A percentile compares a stretch with the other conserved stretches of the same genome.
Conservation (phyloP, 441 rosid species). For the California macrophylla region DNA sequence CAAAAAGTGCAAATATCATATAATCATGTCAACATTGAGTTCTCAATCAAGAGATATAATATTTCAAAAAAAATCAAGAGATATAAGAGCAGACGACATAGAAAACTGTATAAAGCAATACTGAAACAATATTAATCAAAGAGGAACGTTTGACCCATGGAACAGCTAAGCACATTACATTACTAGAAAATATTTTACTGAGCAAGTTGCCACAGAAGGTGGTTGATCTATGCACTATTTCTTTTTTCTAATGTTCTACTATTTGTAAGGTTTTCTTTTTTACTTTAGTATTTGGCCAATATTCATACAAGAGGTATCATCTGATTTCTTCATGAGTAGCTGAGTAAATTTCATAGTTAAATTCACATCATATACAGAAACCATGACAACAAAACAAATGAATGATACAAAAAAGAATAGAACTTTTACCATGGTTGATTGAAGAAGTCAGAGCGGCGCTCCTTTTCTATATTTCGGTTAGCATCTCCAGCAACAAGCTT, state of each 20-base stretch:
- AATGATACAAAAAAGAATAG: constrained; percentile 8
- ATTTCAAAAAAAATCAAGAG: no score
- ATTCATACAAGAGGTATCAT: neutral
- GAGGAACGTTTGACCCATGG: constrained; percentile 1
- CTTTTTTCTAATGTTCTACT: neutral
- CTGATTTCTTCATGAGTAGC: neutral
- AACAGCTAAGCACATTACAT: neutral
- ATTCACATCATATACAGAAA: neutral
- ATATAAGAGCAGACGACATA: neutral
- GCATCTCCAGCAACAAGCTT: constrained; percentile 79
- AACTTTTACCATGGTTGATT: constrained; percentile 81
- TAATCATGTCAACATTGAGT: neutral
- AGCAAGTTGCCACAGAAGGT: neutral
- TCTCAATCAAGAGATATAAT: neutral
- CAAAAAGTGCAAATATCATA: neutral
- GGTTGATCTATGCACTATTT: neutral
- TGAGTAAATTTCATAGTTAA: neutral
- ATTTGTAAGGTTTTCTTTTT: neutral
- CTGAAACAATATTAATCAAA: neutral
- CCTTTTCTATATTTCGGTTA: constrained; percentile 72
- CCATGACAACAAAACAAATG: neutral
- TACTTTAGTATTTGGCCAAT: neutral
- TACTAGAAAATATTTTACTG: neutral
- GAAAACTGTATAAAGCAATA: neutral
- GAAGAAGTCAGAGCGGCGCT: constrained; percentile 79